Evolutionary conservation across 1,284 basidiomycete species (phyloP).

Genomic region (Ustilago trichophora): DNA sequence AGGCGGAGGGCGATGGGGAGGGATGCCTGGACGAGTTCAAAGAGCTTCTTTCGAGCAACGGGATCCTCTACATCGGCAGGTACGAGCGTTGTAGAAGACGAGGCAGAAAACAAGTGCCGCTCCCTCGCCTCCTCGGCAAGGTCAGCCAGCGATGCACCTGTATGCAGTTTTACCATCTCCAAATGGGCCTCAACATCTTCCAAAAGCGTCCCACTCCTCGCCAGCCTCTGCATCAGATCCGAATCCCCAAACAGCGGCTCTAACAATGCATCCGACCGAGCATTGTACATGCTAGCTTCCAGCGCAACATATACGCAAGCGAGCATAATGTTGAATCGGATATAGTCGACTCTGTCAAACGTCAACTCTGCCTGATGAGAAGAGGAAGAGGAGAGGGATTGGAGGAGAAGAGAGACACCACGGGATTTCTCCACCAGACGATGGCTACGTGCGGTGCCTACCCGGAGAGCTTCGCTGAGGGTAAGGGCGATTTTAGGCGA

Average conservation of each 20-base stretch:
- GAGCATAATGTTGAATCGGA: slow-evolving; percentile 51
- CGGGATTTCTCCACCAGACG: slow-evolving; percentile 36
- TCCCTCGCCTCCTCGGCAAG: slow-evolving; percentile 17
- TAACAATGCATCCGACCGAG: background rate
- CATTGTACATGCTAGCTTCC: slow-evolving; percentile 4
- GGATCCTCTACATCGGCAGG: slow-evolving; percentile 8
- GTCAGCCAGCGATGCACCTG: slow-evolving; percentile 20
- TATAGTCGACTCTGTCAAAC: slow-evolving; percentile 46
- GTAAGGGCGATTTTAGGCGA: slow-evolving; percentile 1
- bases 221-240: slow-evolving; percentile 16
- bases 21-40: background rate
- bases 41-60: background rate
- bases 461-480: slow-evolving; percentile 26
- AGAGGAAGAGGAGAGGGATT: slow-evolving; percentile 12
- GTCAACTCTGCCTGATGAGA: background rate
- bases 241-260: slow-evolving; percentile 5
- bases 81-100: background rate
- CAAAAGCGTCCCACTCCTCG: slow-evolving; percentile 8
- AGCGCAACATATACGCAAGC: slow-evolving; percentile 39
- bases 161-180: slow-evolving; percentile 5
- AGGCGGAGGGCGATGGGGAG: background rate
- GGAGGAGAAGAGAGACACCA: slow-evolving; percentile 42
- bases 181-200: slow-evolving; percentile 35
- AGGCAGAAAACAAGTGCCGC: background rate
- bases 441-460: slow-evolving; percentile 36